A percentile compares a stretch with the other conserved stretches of the same genome.
phyloP scores from a whole-genome alignment of 192 early-diverging fungal species.

The Linnemannia schmuckeri region DNA sequence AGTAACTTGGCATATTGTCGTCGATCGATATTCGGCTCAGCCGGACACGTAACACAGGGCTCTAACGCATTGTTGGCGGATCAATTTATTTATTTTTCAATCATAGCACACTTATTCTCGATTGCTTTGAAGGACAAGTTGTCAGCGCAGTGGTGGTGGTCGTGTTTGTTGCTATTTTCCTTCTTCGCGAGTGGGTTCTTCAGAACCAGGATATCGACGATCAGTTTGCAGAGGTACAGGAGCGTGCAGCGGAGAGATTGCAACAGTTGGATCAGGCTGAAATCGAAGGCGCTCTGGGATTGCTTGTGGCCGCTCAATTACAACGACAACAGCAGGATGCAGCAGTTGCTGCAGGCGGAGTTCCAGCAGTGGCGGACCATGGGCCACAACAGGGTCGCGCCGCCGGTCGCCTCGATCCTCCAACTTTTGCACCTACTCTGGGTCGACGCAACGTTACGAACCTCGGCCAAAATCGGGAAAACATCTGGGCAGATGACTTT shows the following conservation, averaged over 20 bases:
- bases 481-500: constrained; percentile 1
- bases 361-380: not conserved
- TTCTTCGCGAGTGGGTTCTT: constrained; percentile 91
- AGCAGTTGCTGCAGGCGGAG: not conserved
- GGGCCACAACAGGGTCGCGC: not conserved
- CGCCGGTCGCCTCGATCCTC: constrained; percentile 7
- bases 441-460: not conserved
- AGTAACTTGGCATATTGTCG: not conserved
- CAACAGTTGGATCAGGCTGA: constrained; percentile 14
- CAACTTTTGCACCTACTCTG: not conserved
- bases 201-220: constrained; percentile 67
- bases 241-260: constrained; percentile 20
- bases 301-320: constrained; percentile 3
- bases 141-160: constrained; percentile 82
- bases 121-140: constrained; percentile 89
- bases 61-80: constrained; percentile 6
- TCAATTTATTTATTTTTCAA: not conserved
- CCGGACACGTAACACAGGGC: constrained; percentile 23
- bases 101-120: constrained; percentile 63
- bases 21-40: not conserved
- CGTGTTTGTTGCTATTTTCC: constrained; percentile 83
- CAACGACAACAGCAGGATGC: constrained; percentile 15
- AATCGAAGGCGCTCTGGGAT: constrained; percentile 8
- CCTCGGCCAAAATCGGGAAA: not conserved
- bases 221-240: constrained; percentile 4